Conservation (phyloP, 495 filamentous ascomycete species). For the Podospora sp. region DNA sequence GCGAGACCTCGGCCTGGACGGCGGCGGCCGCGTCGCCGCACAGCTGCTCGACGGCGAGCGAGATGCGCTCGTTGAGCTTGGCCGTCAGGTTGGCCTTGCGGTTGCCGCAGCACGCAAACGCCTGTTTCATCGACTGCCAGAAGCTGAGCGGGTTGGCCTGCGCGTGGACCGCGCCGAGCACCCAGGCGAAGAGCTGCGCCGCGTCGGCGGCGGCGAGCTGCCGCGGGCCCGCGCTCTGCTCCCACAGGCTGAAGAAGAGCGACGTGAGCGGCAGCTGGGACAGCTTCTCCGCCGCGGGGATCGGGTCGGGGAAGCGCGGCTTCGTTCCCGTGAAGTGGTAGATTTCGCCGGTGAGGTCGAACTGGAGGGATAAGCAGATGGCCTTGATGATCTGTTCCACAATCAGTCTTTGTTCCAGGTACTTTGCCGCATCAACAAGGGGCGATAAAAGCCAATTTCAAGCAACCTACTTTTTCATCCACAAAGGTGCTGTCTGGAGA, state of each 20-base stretch:
- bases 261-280: slow-evolving; percentile 13
- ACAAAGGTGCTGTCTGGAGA: too few species aligned
- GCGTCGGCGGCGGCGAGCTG: slow-evolving; percentile 10
- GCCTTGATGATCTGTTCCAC: slow-evolving; percentile 13
- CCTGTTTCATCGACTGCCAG: slow-evolving; percentile 8
- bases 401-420: slow-evolving; percentile 6
- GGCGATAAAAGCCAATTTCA: too few species aligned
- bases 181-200: slow-evolving; percentile 15
- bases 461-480: too few species aligned
- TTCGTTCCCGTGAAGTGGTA: slow-evolving; percentile 16
- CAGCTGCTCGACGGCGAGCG: background rate
- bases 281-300: slow-evolving; percentile 13
- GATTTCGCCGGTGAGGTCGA: slow-evolving; percentile 13
- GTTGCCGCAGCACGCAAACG: slow-evolving; percentile 13
- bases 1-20: background rate
- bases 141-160: slow-evolving; percentile 12
- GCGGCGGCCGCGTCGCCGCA: slow-evolving; percentile 12
- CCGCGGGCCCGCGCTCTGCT: background rate
- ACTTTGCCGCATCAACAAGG: too few species aligned
- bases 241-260: slow-evolving; percentile 10
- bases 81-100: slow-evolving; percentile 18
- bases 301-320: slow-evolving; percentile 21
- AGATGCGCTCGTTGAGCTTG: slow-evolving; percentile 11
- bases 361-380: slow-evolving; percentile 13
- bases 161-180: slow-evolving; percentile 13